phyloP scores from a whole-genome alignment of 441 rosid species.

The Erysimum cheiri region DNA sequence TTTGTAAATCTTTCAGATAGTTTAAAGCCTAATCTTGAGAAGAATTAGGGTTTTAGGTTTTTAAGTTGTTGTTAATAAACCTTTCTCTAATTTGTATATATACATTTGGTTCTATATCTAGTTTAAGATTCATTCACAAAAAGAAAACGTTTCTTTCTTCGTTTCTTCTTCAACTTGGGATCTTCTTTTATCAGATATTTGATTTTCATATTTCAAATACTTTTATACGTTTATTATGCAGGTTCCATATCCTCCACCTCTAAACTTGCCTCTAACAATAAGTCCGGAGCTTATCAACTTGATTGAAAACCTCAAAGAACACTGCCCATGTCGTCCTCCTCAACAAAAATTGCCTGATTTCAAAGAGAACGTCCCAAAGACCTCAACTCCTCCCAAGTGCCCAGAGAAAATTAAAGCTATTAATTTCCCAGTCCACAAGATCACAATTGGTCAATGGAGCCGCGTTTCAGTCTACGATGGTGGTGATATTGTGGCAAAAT shows the following conservation, averaged over 20 bases:
- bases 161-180: neutral
- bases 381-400: neutral
- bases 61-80: neutral
- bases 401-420: conserved; percentile 25
- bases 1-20: neutral
- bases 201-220: too few species aligned
- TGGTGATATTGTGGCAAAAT: conserved; percentile 27
- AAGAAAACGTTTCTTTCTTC: neutral
- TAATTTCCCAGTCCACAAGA: conserved; percentile 12
- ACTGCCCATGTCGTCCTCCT: neutral
- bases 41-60: conserved; percentile 25
- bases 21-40: neutral
- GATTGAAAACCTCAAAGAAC: neutral
- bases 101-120: neutral
- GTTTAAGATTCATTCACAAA: neutral
- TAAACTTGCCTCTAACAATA: conserved; percentile 7
- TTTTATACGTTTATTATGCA: neutral
- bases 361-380: neutral
- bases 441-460: conserved; percentile 30
- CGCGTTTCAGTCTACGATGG: neutral
- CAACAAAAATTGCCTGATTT: neutral
- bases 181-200: neutral
- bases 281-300: neutral
- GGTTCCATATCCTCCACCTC: neutral
- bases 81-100: neutral